phyloP scores from a whole-genome alignment of 2,329 filamentous ascomycete species.

The Fusarium chuoi region DNA sequence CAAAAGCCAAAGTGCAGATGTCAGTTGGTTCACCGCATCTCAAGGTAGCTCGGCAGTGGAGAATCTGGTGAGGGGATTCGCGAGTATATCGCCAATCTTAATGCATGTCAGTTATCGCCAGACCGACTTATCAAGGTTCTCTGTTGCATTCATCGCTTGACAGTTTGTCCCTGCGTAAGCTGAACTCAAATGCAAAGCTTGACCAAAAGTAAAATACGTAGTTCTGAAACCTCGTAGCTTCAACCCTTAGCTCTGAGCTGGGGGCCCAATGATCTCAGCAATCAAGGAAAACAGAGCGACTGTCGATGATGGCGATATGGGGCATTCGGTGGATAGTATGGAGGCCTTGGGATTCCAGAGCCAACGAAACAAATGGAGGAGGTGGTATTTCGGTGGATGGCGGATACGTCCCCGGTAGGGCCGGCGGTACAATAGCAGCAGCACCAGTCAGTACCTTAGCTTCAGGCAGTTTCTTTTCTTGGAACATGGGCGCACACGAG shows the following conservation, averaged over 20 bases:
- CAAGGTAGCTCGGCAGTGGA: background rate
- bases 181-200: constrained; percentile 22
- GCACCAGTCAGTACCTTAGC: background rate
- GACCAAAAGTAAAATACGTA: background rate
- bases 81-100: constrained; percentile 6
- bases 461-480: constrained; percentile 29
- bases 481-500: constrained; percentile 18
- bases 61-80: background rate
- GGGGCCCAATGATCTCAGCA: background rate
- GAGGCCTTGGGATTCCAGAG: constrained; percentile 18
- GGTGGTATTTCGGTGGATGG: constrained; percentile 21
- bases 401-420: constrained; percentile 28
- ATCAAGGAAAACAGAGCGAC: background rate
- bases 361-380: constrained; percentile 24
- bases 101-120: background rate
- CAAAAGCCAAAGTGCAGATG: background rate
- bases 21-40: background rate
- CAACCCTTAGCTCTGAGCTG: background rate
- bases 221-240: background rate
- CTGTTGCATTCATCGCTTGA: background rate
- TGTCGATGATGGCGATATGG: constrained; percentile 20
- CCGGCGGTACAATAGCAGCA: constrained; percentile 6
- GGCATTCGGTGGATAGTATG: constrained; percentile 24
- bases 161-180: constrained; percentile 19
- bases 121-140: background rate